Percentiles rank a stretch among this genome's conserved stretches.
Evolutionary conservation across 2,329 filamentous ascomycete genomes (phyloP).

Genomic region (Geosmithia putterillii): DNA sequence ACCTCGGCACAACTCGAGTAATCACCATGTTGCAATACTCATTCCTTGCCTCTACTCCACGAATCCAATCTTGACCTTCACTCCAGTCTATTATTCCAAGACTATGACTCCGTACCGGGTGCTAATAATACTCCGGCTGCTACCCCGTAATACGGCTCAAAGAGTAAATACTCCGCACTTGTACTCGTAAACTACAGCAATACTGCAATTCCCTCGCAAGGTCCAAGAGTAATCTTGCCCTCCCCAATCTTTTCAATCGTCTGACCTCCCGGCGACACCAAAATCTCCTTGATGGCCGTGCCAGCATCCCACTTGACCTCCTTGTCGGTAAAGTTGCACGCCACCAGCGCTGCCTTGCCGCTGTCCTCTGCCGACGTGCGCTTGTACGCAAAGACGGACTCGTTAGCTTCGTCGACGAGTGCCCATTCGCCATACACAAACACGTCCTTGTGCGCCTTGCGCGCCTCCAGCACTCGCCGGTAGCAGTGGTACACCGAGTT

Average conservation of each 20-base stretch:
- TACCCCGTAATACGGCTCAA: too few relatives aligned
- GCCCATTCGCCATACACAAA: conserved; percentile 52
- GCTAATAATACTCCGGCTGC: too few relatives aligned
- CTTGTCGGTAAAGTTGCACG: conserved; percentile 24
- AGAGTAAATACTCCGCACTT: too few relatives aligned
- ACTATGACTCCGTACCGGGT: too few relatives aligned
- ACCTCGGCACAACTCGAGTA: too few relatives aligned
- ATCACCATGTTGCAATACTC: too few relatives aligned
- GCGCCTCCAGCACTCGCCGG: conserved; percentile 41
- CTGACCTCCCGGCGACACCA: conserved; percentile 17
- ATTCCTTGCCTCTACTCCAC: too few relatives aligned
- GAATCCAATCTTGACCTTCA: too few relatives aligned
- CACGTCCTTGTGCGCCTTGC: conserved; percentile 48
- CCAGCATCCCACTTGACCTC: conserved; percentile 16
- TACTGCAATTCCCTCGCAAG: conserved; percentile 23
- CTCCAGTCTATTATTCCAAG: too few relatives aligned
- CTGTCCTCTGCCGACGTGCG: conserved; percentile 15
- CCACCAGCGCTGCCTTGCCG: conserved; percentile 19
- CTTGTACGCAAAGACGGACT: conserved; percentile 24
- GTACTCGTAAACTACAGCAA: conserved; percentile 16
- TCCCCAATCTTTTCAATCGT: conserved; percentile 1
- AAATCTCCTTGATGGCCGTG: conserved; percentile 15
- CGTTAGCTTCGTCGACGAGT: conserved; percentile 22
- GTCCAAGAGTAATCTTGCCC: conserved; percentile 11
- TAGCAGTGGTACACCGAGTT: conserved; percentile 50